A percentile compares a stretch with the other conserved stretches of the same genome.
Evolutionary conservation across 139 green algal genomes (phyloP).

Genomic region (Diplosphaera chodatii): DNA sequence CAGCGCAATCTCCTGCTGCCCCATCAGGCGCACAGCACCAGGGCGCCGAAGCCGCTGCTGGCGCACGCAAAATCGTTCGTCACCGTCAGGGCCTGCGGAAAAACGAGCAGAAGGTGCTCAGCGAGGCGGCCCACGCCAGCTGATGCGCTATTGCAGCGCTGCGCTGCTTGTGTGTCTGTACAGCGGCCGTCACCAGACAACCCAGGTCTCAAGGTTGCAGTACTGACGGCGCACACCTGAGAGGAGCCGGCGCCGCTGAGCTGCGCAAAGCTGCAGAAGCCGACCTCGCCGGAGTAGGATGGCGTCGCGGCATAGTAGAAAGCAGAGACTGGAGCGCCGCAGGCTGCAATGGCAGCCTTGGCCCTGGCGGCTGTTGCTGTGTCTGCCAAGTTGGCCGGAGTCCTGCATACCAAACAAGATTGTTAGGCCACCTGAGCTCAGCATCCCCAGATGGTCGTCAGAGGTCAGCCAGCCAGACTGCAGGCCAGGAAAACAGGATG

Average conservation of each 20-base stretch:
- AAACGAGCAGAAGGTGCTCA: too few species aligned
- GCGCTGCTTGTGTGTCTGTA: too few species aligned
- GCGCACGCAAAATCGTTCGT: neutral
- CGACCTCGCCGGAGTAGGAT: neutral
- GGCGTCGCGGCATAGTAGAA: neutral
- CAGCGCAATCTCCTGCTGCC: too few species aligned
- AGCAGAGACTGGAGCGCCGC: too few species aligned
- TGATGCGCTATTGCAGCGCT: too few species aligned
- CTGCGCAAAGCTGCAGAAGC: neutral
- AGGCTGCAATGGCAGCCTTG: neutral
- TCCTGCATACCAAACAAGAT: neutral
- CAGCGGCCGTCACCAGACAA: neutral
- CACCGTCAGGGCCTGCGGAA: neutral
- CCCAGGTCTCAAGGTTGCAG: neutral
- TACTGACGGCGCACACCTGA: neutral
- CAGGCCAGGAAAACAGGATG: too few species aligned
- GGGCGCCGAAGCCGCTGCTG: neutral
- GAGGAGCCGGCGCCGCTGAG: neutral
- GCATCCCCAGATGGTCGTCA: too few species aligned
- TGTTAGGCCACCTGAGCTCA: too few species aligned
- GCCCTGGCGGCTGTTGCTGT: neutral
- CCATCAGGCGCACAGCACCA: neutral
- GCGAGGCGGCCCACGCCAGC: too few species aligned
- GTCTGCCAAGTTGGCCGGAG: neutral
- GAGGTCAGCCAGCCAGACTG: too few species aligned